A percentile compares a stretch with the other conserved stretches of the same genome.
Evolutionary conservation across 345 rosid species (phyloP).

Genomic region (Litchi chinensis): DNA sequence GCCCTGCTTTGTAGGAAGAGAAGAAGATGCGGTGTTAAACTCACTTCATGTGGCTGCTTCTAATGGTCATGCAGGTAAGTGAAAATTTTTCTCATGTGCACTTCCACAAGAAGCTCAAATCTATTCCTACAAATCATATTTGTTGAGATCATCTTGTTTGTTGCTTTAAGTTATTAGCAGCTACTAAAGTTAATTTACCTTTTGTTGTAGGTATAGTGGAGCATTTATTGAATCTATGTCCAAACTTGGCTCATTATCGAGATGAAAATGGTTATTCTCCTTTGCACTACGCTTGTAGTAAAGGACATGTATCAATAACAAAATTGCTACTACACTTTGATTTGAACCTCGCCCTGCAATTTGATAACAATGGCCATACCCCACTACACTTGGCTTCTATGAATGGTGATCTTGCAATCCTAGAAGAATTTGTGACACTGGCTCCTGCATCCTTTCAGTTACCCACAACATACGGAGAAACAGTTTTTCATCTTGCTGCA

Average conservation of each 20-base stretch:
- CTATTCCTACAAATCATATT: neutral
- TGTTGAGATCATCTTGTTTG: neutral
- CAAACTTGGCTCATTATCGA: constrained; percentile 2
- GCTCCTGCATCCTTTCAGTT: constrained; percentile 9
- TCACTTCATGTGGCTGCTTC: constrained; percentile 16
- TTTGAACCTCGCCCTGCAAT: neutral
- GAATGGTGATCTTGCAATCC: constrained; percentile 10
- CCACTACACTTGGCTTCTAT: constrained; percentile 19
- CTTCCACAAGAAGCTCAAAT: too few species aligned
- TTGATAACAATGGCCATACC: constrained; percentile 9
- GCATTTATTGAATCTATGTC: constrained; percentile 3
- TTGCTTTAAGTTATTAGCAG: neutral
- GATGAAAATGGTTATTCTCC: constrained; percentile 16
- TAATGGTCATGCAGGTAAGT: neutral
- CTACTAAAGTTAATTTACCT: neutral
- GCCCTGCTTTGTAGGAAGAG: too few species aligned
- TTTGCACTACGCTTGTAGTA: constrained; percentile 15
- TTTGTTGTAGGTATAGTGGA: neutral
- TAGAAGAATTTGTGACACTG: constrained; percentile 8
- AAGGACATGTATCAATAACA: constrained; percentile 12
- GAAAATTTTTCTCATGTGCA: neutral
- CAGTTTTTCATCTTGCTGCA: constrained; percentile 13
- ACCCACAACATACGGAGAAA: neutral
- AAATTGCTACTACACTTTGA: constrained; percentile 5
- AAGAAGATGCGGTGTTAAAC: too few species aligned